phyloP scores from a whole-genome alignment of 208 protist species.

The Trypanosoma cruzi region DNA sequence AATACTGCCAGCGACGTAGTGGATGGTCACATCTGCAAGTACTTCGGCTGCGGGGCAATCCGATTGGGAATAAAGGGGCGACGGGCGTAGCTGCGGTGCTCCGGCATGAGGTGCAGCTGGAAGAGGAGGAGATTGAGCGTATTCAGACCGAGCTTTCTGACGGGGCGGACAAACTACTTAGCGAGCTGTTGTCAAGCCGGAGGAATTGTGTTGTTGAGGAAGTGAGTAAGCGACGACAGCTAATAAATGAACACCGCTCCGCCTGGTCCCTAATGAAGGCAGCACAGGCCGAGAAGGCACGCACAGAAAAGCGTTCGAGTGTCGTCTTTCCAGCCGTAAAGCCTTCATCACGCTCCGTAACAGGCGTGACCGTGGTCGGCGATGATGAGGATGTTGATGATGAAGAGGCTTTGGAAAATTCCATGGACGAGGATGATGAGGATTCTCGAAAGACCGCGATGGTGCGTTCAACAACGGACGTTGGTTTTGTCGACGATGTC shows the following conservation, averaged over 20 bases:
- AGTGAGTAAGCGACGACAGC: conserved; percentile 23
- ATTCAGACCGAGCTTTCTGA: conserved; percentile 38
- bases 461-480: conserved; percentile 21
- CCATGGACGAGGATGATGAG: conserved; percentile 13
- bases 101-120: conserved; percentile 55
- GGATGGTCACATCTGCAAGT: conserved; percentile 79
- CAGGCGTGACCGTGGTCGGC: conserved; percentile 9
- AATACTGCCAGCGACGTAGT: conserved; percentile 64
- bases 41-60: conserved; percentile 70
- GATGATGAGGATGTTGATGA: conserved; percentile 22
- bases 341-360: neutral
- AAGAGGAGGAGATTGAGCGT: conserved; percentile 59
- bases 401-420: conserved; percentile 23
- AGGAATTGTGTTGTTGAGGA: conserved; percentile 30
- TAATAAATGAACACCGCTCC: conserved; percentile 19
- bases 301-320: neutral
- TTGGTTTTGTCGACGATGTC: conserved; percentile 21
- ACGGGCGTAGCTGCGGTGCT: conserved; percentile 43
- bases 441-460: conserved; percentile 18
- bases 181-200: conserved; percentile 27
- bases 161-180: conserved; percentile 31
- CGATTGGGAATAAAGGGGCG: conserved; percentile 59
- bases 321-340: neutral
- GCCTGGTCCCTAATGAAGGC: neutral
- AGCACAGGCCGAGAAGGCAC: neutral